Conservation (phyloP, 2,329 filamentous ascomycete genomes). For the Xylariaceae sp. region DNA sequence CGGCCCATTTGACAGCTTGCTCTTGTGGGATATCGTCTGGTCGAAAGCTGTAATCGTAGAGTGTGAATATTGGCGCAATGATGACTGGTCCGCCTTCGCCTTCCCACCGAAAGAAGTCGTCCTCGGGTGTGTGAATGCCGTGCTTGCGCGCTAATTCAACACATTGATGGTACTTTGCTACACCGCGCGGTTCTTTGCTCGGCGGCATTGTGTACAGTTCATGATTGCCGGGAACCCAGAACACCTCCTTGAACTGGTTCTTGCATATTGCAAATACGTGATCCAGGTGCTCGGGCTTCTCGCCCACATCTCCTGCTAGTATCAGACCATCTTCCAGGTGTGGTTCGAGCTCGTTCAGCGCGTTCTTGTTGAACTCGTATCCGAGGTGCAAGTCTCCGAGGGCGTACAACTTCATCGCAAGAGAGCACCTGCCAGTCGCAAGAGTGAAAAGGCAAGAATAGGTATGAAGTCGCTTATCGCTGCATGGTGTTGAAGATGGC, state of each 20-base stretch:
- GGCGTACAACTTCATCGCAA: slow-evolving; percentile 33
- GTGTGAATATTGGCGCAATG: slow-evolving; percentile 53
- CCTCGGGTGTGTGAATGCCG: slow-evolving; percentile 53
- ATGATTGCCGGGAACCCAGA: slow-evolving; percentile 56
- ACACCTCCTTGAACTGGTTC: slow-evolving; percentile 37
- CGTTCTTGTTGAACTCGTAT: slow-evolving; percentile 31
- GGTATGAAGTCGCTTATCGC: no score
- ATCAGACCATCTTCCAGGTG: slow-evolving; percentile 36
- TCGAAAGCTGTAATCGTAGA: slow-evolving; percentile 58
- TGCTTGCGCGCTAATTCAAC: slow-evolving; percentile 47
- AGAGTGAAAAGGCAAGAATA: no score
- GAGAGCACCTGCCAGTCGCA: no score
- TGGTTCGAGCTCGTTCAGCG: slow-evolving; percentile 26
- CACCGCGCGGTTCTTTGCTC: slow-evolving; percentile 37
- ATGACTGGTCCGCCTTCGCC: slow-evolving; percentile 44
- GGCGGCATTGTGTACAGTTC: slow-evolving; percentile 51
- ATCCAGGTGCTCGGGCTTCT: slow-evolving; percentile 33
- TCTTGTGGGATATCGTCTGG: slow-evolving; percentile 45
- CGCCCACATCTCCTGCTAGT: slow-evolving; percentile 35
- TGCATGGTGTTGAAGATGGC: no score
- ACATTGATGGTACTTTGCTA: slow-evolving; percentile 52
- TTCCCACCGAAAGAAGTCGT: slow-evolving; percentile 51
- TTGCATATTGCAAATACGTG: slow-evolving; percentile 31
- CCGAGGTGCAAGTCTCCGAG: slow-evolving; percentile 36
- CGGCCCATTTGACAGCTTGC: slow-evolving; percentile 38